These are phyloP conservation scores for Debaryomyces castellii DNA, from an alignment of 805 yeast species.

Conservation along the genomic window DNA sequence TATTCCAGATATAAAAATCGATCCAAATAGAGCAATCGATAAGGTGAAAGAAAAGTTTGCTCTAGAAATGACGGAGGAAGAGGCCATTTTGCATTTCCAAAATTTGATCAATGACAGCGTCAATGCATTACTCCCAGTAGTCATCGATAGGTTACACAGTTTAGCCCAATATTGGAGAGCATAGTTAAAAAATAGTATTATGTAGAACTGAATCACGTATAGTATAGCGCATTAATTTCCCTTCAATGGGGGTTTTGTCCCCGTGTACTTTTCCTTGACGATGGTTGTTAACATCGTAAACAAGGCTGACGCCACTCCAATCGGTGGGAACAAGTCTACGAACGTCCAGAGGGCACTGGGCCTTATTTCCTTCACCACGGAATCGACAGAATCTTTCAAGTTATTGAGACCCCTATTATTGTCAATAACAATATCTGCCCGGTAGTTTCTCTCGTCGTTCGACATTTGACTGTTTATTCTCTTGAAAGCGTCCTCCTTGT, in stretches of 20 bases:
- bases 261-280: slow-evolving; percentile 19
- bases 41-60: slow-evolving; percentile 94
- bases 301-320: slow-evolving; percentile 22
- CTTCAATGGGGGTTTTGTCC: slow-evolving; percentile 7
- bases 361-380: slow-evolving; percentile 21
- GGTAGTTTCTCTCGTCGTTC: slow-evolving; percentile 50
- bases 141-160: slow-evolving; percentile 91
- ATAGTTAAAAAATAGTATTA: slow-evolving; percentile 21
- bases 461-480: slow-evolving; percentile 80
- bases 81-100: slow-evolving; percentile 93
- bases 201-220: not conserved
- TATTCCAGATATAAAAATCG: slow-evolving; percentile 84
- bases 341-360: slow-evolving; percentile 22
- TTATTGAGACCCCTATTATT: slow-evolving; percentile 45
- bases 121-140: slow-evolving; percentile 89
- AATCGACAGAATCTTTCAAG: slow-evolving; percentile 20
- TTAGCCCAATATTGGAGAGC: slow-evolving; percentile 98
- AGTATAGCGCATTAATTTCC: not conserved
- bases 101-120: slow-evolving; percentile 92
- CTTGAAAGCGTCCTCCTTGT: slow-evolving; percentile 63
- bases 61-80: slow-evolving; percentile 91
- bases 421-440: slow-evolving; percentile 67
- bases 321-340: slow-evolving; percentile 26
- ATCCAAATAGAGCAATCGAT: slow-evolving; percentile 81
- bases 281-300: slow-evolving; percentile 18